Percentiles rank a stretch among this genome's conserved stretches.
These are phyloP conservation scores for Boletellus sp. DNA, from an alignment of 768 basidiomycete genomes.

Conservation along the genomic window DNA sequence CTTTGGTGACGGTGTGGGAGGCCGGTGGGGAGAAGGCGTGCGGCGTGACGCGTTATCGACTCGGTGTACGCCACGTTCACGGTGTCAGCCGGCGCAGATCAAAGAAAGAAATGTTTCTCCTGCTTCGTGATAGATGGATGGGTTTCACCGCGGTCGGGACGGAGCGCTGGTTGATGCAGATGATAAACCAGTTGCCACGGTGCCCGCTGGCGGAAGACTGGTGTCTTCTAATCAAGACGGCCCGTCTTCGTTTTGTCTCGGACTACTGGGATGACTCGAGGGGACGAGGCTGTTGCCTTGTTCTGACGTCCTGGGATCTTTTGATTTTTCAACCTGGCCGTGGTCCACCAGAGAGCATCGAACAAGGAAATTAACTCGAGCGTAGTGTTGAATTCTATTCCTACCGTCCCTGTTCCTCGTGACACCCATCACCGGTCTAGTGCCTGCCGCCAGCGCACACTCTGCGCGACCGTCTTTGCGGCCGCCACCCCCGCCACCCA, in stretches of 20 bases:
- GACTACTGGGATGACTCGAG: neutral
- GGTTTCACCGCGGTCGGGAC: too few relatives aligned
- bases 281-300: too few relatives aligned
- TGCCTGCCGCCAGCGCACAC: neutral
- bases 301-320: constrained; percentile 1
- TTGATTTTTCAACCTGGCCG: constrained; percentile 5
- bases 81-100: too few relatives aligned
- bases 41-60: too few relatives aligned
- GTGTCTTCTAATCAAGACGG: neutral
- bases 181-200: too few relatives aligned
- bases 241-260: constrained; percentile 12
- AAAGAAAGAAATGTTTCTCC: too few relatives aligned
- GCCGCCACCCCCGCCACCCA: constrained; percentile 18
- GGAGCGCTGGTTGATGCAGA: too few relatives aligned
- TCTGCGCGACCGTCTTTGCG: constrained; percentile 18
- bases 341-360: neutral
- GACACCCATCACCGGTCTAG: neutral
- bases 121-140: too few relatives aligned
- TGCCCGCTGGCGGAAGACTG: too few relatives aligned
- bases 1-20: constrained; percentile 2
- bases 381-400: neutral
- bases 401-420: neutral
- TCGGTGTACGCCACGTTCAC: too few relatives aligned
- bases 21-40: neutral
- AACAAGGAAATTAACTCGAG: neutral